A percentile compares a stretch with the other conserved stretches of the same genome.
Evolutionary conservation across 2,329 filamentous ascomycete species (phyloP).

Genomic region (Pseudocercospora macadamiae): DNA sequence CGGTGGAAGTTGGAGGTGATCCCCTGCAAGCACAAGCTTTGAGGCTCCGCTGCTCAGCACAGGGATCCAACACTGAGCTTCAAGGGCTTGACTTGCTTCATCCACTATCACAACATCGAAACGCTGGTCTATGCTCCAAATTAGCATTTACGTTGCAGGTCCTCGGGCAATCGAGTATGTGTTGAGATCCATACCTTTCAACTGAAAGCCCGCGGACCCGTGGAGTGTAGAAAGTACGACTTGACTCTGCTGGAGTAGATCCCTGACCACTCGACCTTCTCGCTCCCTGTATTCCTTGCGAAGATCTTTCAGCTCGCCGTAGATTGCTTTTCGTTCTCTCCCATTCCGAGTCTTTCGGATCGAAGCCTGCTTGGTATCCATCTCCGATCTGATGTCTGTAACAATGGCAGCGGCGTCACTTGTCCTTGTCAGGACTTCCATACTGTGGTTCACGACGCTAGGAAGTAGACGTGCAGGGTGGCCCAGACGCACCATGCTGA

Average conservation of each 20-base stretch:
- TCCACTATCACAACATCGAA: slow-evolving; percentile 97
- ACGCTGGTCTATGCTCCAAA: slow-evolving; percentile 55
- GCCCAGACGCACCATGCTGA: slow-evolving; percentile 85
- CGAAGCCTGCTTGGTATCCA: slow-evolving; percentile 87
- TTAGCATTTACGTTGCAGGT: not conserved
- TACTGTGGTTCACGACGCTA: slow-evolving; percentile 82
- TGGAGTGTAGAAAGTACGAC: slow-evolving; percentile 93
- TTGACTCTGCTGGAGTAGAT: slow-evolving; percentile 74
- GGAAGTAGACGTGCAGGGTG: slow-evolving; percentile 90
- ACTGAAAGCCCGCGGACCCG: slow-evolving; percentile 82
- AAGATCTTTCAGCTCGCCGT: slow-evolving; percentile 80
- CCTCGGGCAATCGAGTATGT: not conserved
- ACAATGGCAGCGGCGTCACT: slow-evolving; percentile 90
- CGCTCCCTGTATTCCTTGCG: slow-evolving; percentile 86
- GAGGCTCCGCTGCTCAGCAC: slow-evolving; percentile 66
- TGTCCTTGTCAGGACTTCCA: slow-evolving; percentile 87
- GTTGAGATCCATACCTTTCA: slow-evolving; percentile 50
- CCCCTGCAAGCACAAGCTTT: slow-evolving; percentile 89
- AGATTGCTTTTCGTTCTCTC: slow-evolving; percentile 78
- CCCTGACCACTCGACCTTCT: slow-evolving; percentile 78
- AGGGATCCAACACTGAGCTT: slow-evolving; percentile 97
- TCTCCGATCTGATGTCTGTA: slow-evolving; percentile 84
- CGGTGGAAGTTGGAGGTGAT: slow-evolving; percentile 83
- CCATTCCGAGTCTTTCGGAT: slow-evolving; percentile 85
- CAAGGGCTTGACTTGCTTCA: slow-evolving; percentile 91